Percentiles rank a stretch among this genome's conserved stretches.
These are phyloP conservation scores for Candida ficus DNA, from an alignment of 805 yeast species.

Conservation along the genomic window DNA sequence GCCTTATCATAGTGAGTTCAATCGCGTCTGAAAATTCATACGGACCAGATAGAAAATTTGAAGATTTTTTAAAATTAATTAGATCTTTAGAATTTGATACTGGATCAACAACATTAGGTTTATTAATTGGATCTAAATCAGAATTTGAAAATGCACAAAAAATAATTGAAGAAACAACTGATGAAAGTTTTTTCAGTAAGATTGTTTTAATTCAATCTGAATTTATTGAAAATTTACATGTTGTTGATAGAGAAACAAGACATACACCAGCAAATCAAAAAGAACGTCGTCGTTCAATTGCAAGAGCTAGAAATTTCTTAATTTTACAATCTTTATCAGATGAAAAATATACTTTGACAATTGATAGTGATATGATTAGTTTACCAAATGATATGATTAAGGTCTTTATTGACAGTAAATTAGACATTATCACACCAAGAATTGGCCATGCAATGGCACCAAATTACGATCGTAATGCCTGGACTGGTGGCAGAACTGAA, in stretches of 20 bases:
- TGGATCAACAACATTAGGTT: constrained; percentile 20
- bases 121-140: constrained; percentile 10
- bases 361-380: not conserved
- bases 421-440: not conserved
- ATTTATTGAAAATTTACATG: not conserved
- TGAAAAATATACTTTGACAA: not conserved
- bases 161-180: constrained; percentile 5
- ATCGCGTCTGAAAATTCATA: constrained; percentile 30
- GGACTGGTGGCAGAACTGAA: too few species aligned
- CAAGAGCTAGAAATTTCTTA: not conserved
- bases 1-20: constrained; percentile 11
- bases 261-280: too few species aligned
- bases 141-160: constrained; percentile 3
- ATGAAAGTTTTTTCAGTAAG: not conserved
- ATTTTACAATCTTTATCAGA: not conserved
- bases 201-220: not conserved
- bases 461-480: too few species aligned
- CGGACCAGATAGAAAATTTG: constrained; percentile 30
- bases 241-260: too few species aligned
- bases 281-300: not conserved
- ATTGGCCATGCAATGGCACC: too few species aligned
- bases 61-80: constrained; percentile 30
- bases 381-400: not conserved
- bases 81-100: constrained; percentile 24
- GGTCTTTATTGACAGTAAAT: not conserved